Percentiles rank a stretch among this genome's conserved stretches.
Evolutionary conservation across 2,329 filamentous ascomycete species (phyloP).

Genomic region (Hypoxylon sp.): DNA sequence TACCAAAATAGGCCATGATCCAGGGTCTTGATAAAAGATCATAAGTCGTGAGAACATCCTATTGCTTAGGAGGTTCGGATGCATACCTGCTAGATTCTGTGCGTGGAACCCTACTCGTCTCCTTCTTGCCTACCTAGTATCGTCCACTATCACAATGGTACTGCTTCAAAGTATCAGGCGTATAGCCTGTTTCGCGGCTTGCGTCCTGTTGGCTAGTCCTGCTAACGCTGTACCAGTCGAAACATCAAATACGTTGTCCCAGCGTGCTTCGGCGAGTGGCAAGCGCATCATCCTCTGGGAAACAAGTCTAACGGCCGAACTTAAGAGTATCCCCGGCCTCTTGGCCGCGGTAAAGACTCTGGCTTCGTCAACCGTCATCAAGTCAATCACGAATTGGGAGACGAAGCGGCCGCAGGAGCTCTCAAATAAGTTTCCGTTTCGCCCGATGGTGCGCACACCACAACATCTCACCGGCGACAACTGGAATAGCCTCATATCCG

Average conservation of each 20-base stretch:
- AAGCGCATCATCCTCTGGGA: conserved; percentile 47
- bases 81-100: not conserved
- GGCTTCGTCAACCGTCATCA: conserved; percentile 20
- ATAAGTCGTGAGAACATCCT: conserved; percentile 17
- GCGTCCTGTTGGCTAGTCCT: conserved; percentile 26
- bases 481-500: conserved; percentile 53
- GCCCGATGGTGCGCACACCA: conserved; percentile 60
- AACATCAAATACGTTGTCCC: conserved; percentile 10
- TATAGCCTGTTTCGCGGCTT: conserved; percentile 34
- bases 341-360: conserved; percentile 28
- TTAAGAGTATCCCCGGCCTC: conserved; percentile 18
- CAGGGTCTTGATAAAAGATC: not conserved
- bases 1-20: not conserved
- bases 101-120: not conserved
- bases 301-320: conserved; percentile 31
- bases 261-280: conserved; percentile 19
- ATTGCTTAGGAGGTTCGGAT: not conserved
- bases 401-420: conserved; percentile 42
- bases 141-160: conserved; percentile 18
- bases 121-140: not conserved
- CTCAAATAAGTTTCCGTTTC: conserved; percentile 56
- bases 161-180: conserved; percentile 25
- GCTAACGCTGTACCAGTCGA: conserved; percentile 30
- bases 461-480: conserved; percentile 56
- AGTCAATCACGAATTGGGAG: conserved; percentile 43